Conservation (phyloP, 2,329 filamentous ascomycete genomes). For the Aspergillus floridensis region DNA sequence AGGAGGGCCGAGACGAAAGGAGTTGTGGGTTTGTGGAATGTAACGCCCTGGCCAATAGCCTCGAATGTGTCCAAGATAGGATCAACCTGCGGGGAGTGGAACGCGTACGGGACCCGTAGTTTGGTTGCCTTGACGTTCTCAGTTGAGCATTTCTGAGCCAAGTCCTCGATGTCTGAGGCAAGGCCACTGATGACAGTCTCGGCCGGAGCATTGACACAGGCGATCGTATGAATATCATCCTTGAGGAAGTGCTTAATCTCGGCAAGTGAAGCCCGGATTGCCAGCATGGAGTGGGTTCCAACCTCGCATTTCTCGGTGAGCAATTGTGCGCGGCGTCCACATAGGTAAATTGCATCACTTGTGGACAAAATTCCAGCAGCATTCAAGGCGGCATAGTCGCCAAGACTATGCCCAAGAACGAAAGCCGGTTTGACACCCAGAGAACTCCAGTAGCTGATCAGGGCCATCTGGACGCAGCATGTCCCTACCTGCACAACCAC, state of each 20-base stretch:
- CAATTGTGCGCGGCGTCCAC: slow-evolving; percentile 42
- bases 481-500: slow-evolving; percentile 38
- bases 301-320: slow-evolving; percentile 40
- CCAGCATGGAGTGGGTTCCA: slow-evolving; percentile 47
- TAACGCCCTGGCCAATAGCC: slow-evolving; percentile 35
- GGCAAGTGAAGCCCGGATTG: slow-evolving; percentile 39
- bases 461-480: slow-evolving; percentile 40
- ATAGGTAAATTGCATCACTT: slow-evolving; percentile 52
- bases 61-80: slow-evolving; percentile 46
- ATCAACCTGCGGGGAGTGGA: slow-evolving; percentile 49
- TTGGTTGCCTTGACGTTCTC: slow-evolving; percentile 42
- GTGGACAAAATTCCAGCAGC: slow-evolving; percentile 37
- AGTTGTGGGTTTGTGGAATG: slow-evolving; percentile 39
- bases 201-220: slow-evolving; percentile 45
- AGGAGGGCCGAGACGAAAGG: slow-evolving; percentile 49
- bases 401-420: slow-evolving; percentile 45
- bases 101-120: slow-evolving; percentile 46
- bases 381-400: slow-evolving; percentile 41
- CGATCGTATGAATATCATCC: slow-evolving; percentile 31
- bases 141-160: slow-evolving; percentile 35
- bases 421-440: slow-evolving; percentile 39
- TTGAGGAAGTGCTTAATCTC: slow-evolving; percentile 57
- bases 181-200: slow-evolving; percentile 45
- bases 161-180: slow-evolving; percentile 35
- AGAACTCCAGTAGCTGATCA: slow-evolving; percentile 38